phyloP scores from a whole-genome alignment of 305 asterid genomes.

The Plantago rigida region DNA sequence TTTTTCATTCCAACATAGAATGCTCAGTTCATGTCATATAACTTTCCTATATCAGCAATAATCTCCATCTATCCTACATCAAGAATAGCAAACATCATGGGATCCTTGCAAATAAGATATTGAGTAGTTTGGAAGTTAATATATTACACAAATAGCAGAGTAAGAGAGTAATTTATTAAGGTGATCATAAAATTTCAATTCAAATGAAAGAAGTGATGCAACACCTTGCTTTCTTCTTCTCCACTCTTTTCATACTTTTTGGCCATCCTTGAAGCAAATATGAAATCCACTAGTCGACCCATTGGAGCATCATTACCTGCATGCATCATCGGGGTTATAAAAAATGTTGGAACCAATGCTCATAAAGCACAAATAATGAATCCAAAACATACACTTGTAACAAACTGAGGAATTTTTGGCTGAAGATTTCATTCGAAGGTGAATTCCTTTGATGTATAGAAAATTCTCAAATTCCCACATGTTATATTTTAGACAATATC shows the following conservation, averaged over 20 bases:
- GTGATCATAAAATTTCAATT: no score
- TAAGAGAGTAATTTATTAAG: not conserved
- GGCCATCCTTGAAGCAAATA: conserved; percentile 75
- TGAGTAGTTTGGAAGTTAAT: not conserved
- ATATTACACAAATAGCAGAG: not conserved
- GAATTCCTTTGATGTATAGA: no score
- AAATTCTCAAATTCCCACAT: no score
- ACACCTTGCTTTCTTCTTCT: conserved; percentile 50
- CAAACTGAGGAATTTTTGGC: not conserved
- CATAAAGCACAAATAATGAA: conserved; percentile 12
- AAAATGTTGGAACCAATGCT: conserved; percentile 16
- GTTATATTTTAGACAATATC: not conserved
- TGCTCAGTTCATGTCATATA: not conserved
- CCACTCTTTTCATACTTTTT: conserved; percentile 45
- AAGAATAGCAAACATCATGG: not conserved
- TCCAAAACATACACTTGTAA: conserved; percentile 15
- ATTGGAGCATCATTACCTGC: conserved; percentile 64
- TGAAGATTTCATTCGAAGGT: not conserved
- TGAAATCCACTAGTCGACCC: conserved; percentile 58
- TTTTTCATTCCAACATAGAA: not conserved
- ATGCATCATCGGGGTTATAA: conserved; percentile 25
- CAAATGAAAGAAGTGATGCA: conserved; percentile 8
- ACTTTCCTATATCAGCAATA: no score
- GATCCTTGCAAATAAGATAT: not conserved
- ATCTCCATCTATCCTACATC: no score